A percentile compares a stretch with the other conserved stretches of the same genome.
Conservation (phyloP, 129 eudicot genomes). For the Flaveria robusta region DNA sequence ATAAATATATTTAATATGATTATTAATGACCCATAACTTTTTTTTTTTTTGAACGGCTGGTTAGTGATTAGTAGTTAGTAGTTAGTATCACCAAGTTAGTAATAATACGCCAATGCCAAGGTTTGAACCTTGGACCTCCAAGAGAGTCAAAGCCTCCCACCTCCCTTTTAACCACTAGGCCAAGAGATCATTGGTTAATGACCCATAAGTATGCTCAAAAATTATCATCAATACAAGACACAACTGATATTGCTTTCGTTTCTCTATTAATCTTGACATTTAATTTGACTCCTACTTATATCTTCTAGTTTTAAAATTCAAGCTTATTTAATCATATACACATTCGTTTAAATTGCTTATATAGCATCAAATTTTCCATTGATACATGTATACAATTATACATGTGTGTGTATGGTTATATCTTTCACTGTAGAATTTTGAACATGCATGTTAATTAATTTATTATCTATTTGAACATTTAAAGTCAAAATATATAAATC, state of each 20-base stretch:
- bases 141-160: too few species aligned
- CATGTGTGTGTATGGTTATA: not conserved
- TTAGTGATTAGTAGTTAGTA: too few species aligned
- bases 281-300: not conserved
- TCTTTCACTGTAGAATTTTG: not conserved
- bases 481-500: not conserved
- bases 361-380: not conserved
- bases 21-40: slow-evolving; percentile 18
- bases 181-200: too few species aligned
- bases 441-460: not conserved
- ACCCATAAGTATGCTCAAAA: slow-evolving; percentile 7
- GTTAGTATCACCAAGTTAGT: too few species aligned
- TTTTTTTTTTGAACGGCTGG: too few species aligned
- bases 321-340: not conserved
- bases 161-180: too few species aligned
- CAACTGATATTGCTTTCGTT: slow-evolving; percentile 24
- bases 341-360: too few species aligned
- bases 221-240: slow-evolving; percentile 20
- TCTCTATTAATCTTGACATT: not conserved
- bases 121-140: too few species aligned
- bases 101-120: too few species aligned
- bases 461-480: not conserved
- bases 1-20: slow-evolving; percentile 15
- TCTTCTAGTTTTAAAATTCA: not conserved
- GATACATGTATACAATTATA: not conserved